Evolutionary conservation across 129 eudicot genomes (phyloP).

Genomic region (Erigeron canadensis): DNA sequence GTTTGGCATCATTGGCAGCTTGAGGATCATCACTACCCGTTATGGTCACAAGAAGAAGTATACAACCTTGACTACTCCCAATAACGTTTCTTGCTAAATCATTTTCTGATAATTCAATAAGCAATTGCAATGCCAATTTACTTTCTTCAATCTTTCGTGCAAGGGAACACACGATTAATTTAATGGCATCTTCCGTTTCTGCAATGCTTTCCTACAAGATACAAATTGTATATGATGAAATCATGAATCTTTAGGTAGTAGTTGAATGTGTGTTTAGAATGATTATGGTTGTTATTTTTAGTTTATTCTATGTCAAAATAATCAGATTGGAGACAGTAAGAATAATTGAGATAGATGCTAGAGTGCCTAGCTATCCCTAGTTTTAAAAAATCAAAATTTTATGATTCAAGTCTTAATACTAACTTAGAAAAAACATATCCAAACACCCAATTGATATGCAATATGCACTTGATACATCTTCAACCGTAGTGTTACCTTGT

Average conservation of each 20-base stretch:
- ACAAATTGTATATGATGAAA: background rate
- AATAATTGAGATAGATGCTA: background rate
- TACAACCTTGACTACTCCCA: conserved; percentile 49
- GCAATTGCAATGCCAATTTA: conserved; percentile 47
- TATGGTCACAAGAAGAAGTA: conserved; percentile 55
- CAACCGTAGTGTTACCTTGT: background rate
- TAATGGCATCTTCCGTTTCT: conserved; percentile 36
- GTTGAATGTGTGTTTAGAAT: background rate
- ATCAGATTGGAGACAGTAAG: background rate
- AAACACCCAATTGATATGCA: background rate
- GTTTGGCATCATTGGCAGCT: conserved; percentile 49
- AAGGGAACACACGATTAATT: conserved; percentile 44
- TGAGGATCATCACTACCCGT: conserved; percentile 42
- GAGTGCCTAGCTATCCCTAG: background rate
- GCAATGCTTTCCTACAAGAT: conserved; percentile 43
- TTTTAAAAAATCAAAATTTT: background rate
- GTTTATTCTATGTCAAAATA: background rate
- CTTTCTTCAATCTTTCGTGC: conserved; percentile 53
- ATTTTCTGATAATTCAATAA: conserved; percentile 43
- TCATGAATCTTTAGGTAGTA: background rate
- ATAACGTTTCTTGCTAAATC: conserved; percentile 34
- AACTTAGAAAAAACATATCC: background rate
- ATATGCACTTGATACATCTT: background rate
- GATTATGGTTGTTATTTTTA: background rate
- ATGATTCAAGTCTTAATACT: background rate